Evolutionary conservation across 2,329 filamentous ascomycete genomes (phyloP).

Genomic region (Cercospora citrullina): DNA sequence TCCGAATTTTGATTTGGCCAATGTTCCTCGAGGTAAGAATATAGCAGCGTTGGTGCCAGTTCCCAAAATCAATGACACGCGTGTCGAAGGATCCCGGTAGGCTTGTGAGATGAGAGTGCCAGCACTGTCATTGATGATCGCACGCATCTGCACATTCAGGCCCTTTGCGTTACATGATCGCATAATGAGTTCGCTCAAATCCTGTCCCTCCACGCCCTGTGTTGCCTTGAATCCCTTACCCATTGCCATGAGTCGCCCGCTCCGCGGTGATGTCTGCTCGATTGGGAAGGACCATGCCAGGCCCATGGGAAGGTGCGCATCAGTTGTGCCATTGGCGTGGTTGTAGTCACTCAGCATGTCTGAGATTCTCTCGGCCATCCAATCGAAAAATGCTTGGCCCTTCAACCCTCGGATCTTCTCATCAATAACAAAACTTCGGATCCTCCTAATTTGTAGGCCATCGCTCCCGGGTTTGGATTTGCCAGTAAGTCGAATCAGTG

Average conservation of each 20-base stretch:
- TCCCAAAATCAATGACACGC: constrained; percentile 64
- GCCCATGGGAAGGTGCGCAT: constrained; percentile 56
- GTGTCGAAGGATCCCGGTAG: constrained; percentile 60
- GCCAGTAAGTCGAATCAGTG: constrained; percentile 58
- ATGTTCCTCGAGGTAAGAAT: constrained; percentile 57
- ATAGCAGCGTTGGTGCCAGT: constrained; percentile 67
- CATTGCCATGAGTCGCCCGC: constrained; percentile 61
- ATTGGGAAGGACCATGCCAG: constrained; percentile 68
- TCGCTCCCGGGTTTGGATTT: constrained; percentile 31
- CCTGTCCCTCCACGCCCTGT: constrained; percentile 59
- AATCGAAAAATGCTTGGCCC: constrained; percentile 63
- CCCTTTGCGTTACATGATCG: constrained; percentile 55
- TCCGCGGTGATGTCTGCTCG: constrained; percentile 62
- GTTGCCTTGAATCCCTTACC: constrained; percentile 65
- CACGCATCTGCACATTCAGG: constrained; percentile 60
- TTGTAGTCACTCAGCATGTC: constrained; percentile 52
- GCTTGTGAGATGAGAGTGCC: constrained; percentile 63
- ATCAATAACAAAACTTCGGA: constrained; percentile 58
- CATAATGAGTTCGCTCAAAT: constrained; percentile 61
- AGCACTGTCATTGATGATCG: constrained; percentile 65
- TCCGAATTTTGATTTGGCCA: constrained; percentile 59
- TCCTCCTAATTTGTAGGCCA: constrained; percentile 56
- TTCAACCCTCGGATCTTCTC: constrained; percentile 56
- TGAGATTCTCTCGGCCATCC: constrained; percentile 63
- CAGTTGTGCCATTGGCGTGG: constrained; percentile 36